Evolutionary conservation across 208 protist genomes (phyloP), one percentile per base, ranked within the genome.

Genomic region (Crithidia fasciculata): DNA sequence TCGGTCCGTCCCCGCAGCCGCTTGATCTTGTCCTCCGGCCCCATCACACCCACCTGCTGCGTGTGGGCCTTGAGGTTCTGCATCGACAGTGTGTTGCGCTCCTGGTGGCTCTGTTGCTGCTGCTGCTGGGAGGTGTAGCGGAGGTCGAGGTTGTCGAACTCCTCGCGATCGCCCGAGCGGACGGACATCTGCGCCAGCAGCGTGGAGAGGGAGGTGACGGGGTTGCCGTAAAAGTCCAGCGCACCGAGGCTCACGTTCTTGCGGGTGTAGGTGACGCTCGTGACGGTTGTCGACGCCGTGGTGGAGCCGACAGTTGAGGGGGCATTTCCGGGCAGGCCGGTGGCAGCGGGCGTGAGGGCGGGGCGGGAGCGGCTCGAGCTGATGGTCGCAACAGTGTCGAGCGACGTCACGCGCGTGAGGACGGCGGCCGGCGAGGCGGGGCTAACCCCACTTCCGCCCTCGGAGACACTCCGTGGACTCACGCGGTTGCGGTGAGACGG

Each of bases 11-110:
- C 67, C 2, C 57, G 74, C 6, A 80, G 71, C 0, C 74, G 74
- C 68, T 80, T 70, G 12, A 80, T 71, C 36, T 74, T 80, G 69
- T 80, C 74, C 47, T 80, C 74, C 36, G 74, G 67, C 0, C 62
- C 60, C 61, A 80, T 70, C 62, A 70, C 63, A 0, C 74, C 74
- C 0, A 80, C 68, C 58, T 80, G 74, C 63, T 80, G 74, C 4
- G 74, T 80, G 63, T 80, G 74, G 13, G 54, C 74, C 68, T 71
- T 80, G 13, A 80, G 49, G 56, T 80, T 80, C 60, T 80, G 74
- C 74, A 80, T 70, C n/a, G 74, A 80, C 5, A 80, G 55, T 4
- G 68, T 80, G 40, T 74, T 73, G 28, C 28, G 28, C 15, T 61
- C 50, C 45, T 68, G 50, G 5, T 65, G 67, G 36, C 58, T 43